Evolutionary conservation across 345 rosid species (phyloP), one percentile per base, ranked within the genome.

Genomic region (Eucalyptus lansdowneana): DNA sequence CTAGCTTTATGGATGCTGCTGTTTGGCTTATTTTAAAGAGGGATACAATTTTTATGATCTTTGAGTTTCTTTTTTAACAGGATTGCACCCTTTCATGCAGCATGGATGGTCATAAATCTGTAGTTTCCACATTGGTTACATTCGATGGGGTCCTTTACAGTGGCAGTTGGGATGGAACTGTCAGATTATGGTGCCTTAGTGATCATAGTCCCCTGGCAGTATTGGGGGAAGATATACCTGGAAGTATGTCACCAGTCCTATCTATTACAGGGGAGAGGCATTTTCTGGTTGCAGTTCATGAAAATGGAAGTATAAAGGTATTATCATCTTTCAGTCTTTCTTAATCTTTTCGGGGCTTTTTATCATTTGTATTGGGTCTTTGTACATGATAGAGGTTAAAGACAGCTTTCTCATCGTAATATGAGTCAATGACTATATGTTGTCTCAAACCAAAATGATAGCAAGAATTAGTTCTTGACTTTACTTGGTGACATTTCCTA

Each of bases 151-250:
- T 97, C 76, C 94, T 97, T 88, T 95, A 97, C 87, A 96, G 99
- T 67, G 99, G 99, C 80, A 96, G 99, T 91, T 96, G 98, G 97
- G 99, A 97, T 93, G 99, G 99, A 89, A 96, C 96, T 80, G 89
- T 97, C 87, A 89, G 97, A 88, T 92, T 97, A 88, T 97, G 99
- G 99, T 94, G 96, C 92, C 94, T 97, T 56, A 93, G 92, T 93
- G 98, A 97, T 93, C 97, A 96, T 87, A 92, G 95, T 92, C 93
- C 95, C 88, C 91, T 97, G 94, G 93, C 97, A 27, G 96, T 97
- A 53, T 92, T 97, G 90, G 97, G 96, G 56, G 96, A 94, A 87
- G 96, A 93, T 88, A 89, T 91, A 85, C 92, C 92, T 9, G 94
- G 98, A 91, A 90, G 89, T 67, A 89, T 91, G 90, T 89, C 92